Conservation (phyloP, 208 protist species). For the Trypanosoma avium region DNA sequence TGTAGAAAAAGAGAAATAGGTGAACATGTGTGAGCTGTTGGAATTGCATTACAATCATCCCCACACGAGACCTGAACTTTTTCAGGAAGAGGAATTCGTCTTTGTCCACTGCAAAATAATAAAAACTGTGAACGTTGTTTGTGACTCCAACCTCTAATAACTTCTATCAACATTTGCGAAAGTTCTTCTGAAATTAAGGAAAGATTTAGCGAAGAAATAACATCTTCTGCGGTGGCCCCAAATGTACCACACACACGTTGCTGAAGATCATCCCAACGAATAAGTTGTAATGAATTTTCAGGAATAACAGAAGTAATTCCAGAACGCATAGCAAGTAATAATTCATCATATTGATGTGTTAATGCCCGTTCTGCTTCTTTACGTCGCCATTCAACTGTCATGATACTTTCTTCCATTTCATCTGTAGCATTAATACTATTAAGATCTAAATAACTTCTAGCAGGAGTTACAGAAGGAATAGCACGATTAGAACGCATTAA, state of each 20-base stretch:
- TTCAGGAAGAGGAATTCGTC: conserved; percentile 77
- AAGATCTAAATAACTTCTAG: not conserved
- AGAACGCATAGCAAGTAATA: conserved; percentile 63
- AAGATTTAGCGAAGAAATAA: conserved; percentile 70
- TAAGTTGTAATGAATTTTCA: conserved; percentile 40
- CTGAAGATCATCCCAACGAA: conserved; percentile 84
- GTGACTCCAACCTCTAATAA: conserved; percentile 53
- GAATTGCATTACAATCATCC: conserved; percentile 67
- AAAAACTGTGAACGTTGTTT: conserved; percentile 70
- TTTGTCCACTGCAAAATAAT: conserved; percentile 86
- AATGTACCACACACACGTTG: conserved; percentile 74
- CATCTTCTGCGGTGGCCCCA: conserved; percentile 53
- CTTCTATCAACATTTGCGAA: conserved; percentile 51
- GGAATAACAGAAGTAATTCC: conserved; percentile 71
- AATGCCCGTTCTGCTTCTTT: conserved; percentile 54
- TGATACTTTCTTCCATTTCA: conserved; percentile 19
- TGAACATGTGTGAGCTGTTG: conserved; percentile 88
- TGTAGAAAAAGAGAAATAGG: conserved; percentile 86
- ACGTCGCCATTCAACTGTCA: conserved; percentile 37
- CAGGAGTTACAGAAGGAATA: not conserved
- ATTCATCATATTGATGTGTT: conserved; percentile 81
- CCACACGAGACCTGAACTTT: conserved; percentile 79
- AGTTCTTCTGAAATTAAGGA: conserved; percentile 43
- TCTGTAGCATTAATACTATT: not conserved
- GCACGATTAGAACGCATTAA: conserved; percentile 2